Base-by-base conservation (phyloP, 2,329 filamentous ascomycete species). In the Claviceps africana region DNA sequence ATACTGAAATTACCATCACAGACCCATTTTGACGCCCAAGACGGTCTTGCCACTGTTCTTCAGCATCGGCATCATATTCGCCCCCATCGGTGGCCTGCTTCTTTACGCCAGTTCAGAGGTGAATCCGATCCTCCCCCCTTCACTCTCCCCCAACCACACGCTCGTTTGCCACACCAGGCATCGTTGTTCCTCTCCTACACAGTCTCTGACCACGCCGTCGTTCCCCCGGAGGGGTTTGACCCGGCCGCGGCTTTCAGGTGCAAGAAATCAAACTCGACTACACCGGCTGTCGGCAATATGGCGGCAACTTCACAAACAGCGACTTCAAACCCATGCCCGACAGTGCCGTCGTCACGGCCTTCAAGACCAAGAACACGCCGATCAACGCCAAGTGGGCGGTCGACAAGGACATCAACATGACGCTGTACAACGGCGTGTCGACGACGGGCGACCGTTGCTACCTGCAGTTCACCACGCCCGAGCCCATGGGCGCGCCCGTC, bases 241-340 rank as follows among this genome's bases (percentile, higher is more conserved):
- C n/a, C n/a, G n/a, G n/a, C 13, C 48, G 25, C 10, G 28, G 1
- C 28, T 7, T 31, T 40, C 54, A 94, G 87, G 88, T 95, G 47
- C 85, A 96, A 76, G 91, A 96, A 70, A 76, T 98, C 59, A 76
- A 79, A 47, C 83, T 98, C 64, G 88, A 98, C 67, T 98, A 98
- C 69, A 91, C 90, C 15, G 68, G 83, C 57, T 98, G 93, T 72
- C 68, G 67, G 47, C 64, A 64, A 2, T 69, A 81, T 30, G 81
- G 85, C 8, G 76, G 78, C 8, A 47, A 55, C 17, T 63, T 61
- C 44, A 61, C 58, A 6, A 62, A 59, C 3, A 47, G 62, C 62
- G 44, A 49, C 1, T 75, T 77, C 53, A 59, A 51, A 1, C 55
- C 66, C 6, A 83, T 93, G 63, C 79, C 81, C 11, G 56, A 66